phyloP scores from a whole-genome alignment of 2,329 filamentous ascomycete species.

The Clarireedia hainanense region DNA sequence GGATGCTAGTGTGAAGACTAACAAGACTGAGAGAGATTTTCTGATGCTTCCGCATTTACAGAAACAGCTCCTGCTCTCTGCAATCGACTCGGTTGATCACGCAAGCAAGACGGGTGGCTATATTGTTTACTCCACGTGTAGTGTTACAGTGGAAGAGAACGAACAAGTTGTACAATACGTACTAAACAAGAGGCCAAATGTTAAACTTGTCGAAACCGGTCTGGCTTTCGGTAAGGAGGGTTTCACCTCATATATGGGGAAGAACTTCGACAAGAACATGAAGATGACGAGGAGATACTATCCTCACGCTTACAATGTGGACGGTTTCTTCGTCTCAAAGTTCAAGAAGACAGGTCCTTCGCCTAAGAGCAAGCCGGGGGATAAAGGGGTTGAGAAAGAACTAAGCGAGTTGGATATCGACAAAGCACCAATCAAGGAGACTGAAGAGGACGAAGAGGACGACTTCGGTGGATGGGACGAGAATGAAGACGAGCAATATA shows the following conservation, averaged over 20 bases:
- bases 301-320: conserved; percentile 87
- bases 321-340: conserved; percentile 97
- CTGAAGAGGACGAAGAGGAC: conserved; percentile 35
- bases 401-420: conserved; percentile 48
- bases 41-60: conserved; percentile 87
- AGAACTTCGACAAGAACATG: conserved; percentile 81
- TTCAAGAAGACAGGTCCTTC: conserved; percentile 87
- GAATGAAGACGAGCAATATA: conserved; percentile 62
- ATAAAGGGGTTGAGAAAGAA: conserved; percentile 22
- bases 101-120: conserved; percentile 87
- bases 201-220: conserved; percentile 86
- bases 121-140: conserved; percentile 94
- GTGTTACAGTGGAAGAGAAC: conserved; percentile 88
- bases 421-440: conserved; percentile 50
- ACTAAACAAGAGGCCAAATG: conserved; percentile 83
- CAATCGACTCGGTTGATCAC: conserved; percentile 93
- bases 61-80: conserved; percentile 85
- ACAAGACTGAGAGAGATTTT: conserved; percentile 95
- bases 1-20: conserved; percentile 94
- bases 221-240: conserved; percentile 87
- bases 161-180: conserved; percentile 93
- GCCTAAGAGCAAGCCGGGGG: conserved; percentile 39
- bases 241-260: conserved; percentile 84
- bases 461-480: conserved; percentile 69
- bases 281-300: conserved; percentile 80